A percentile compares a stretch with the other conserved stretches of the same genome.
Conservation (phyloP, 805 yeast genomes). For the Metschnikowia anglica region DNA sequence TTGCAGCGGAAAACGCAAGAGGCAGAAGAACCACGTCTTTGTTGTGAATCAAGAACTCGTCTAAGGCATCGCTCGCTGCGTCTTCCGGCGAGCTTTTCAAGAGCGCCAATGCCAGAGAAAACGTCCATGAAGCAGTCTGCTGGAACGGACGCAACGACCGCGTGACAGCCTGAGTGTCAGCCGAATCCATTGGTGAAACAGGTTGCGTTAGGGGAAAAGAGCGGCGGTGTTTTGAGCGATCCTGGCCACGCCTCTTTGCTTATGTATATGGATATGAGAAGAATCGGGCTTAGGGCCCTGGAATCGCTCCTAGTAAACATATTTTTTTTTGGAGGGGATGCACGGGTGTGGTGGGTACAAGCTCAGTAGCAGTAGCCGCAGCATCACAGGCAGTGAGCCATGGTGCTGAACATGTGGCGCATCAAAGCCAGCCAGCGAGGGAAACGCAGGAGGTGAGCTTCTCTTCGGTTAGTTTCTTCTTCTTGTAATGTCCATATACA, state of each 20-base stretch:
- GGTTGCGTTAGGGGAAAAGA: not conserved
- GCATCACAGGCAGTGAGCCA: too few species aligned
- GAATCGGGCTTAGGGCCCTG: too few species aligned
- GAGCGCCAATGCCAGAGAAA: conserved; percentile 37
- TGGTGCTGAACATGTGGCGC: too few species aligned
- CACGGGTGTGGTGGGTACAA: conserved; percentile 2
- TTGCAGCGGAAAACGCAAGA: conserved; percentile 25
- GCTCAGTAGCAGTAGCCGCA: too few species aligned
- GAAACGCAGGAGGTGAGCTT: too few species aligned
- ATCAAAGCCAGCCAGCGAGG: too few species aligned
- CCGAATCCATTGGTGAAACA: too few species aligned
- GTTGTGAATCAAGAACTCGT: conserved; percentile 39
- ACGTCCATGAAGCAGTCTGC: conserved; percentile 33
- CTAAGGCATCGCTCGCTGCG: conserved; percentile 36
- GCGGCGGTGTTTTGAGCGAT: not conserved
- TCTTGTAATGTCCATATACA: too few species aligned
- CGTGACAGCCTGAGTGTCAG: not conserved
- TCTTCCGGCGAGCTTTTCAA: conserved; percentile 32
- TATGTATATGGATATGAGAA: too few species aligned
- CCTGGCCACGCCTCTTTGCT: too few species aligned
- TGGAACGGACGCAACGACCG: conserved; percentile 17
- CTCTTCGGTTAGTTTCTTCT: too few species aligned
- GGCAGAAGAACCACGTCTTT: conserved; percentile 31
- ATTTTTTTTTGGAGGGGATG: conserved; percentile 1
- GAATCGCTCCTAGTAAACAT: too few species aligned